Percentiles rank a stretch among this genome's conserved stretches.
These are phyloP conservation scores for Arthroderma uncinatum DNA, from an alignment of 2,329 filamentous ascomycete species.

Conservation along the genomic window DNA sequence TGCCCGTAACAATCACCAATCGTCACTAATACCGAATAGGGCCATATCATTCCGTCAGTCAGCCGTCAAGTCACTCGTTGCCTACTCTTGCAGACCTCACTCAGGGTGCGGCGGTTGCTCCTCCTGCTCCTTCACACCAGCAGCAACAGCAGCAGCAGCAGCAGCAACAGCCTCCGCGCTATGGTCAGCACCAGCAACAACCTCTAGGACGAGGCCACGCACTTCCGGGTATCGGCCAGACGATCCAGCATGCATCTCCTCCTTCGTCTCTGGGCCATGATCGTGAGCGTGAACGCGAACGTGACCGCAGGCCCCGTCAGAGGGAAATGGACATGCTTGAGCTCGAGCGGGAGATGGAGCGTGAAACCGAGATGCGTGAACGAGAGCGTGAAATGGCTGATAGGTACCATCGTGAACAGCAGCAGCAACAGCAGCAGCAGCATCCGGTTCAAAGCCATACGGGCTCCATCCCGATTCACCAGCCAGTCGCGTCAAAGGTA, in stretches of 20 bases:
- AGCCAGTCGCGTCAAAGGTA: conserved; percentile 77
- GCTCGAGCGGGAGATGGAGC: conserved; percentile 30
- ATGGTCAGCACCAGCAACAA: conserved; percentile 32
- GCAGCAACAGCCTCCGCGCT: conserved; percentile 30
- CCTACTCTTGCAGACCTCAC: conserved; percentile 38
- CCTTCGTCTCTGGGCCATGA: conserved; percentile 33
- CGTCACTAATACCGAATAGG: conserved; percentile 17
- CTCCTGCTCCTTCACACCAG: conserved; percentile 25
- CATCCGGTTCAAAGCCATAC: conserved; percentile 77
- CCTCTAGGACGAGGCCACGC: conserved; percentile 29
- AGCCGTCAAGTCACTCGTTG: conserved; percentile 36
- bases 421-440: conserved; percentile 37
- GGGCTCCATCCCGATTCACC: conserved; percentile 81
- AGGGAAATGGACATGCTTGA: conserved; percentile 43
- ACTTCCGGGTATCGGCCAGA: conserved; percentile 32
- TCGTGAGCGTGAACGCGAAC: conserved; percentile 40
- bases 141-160: conserved; percentile 30
- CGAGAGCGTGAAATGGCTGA: conserved; percentile 46
- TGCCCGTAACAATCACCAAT: not conserved
- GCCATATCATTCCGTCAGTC: conserved; percentile 33
- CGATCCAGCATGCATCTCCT: conserved; percentile 34
- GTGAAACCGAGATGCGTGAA: conserved; percentile 45
- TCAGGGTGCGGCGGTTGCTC: conserved; percentile 32
- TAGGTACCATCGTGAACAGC: conserved; percentile 51
- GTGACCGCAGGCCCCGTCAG: conserved; percentile 39